A percentile compares a stretch with the other conserved stretches of the same genome.
These are phyloP conservation scores for Neofusicoccum laricinum DNA, from an alignment of 2,329 filamentous ascomycete genomes.

Conservation along the genomic window DNA sequence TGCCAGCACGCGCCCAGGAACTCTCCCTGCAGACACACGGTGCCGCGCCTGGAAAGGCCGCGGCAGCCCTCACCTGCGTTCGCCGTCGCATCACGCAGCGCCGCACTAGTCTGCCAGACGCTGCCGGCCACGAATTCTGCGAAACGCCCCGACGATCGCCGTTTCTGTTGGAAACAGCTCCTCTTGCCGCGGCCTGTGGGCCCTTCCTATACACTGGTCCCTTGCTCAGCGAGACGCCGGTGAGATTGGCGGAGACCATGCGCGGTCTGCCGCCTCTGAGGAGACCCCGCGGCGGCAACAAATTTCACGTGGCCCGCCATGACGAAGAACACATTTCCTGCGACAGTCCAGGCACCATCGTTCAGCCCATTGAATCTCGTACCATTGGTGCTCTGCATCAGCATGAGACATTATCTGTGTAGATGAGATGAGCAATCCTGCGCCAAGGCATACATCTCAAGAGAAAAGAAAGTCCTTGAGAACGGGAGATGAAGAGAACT, in stretches of 20 bases:
- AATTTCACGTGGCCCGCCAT: not conserved
- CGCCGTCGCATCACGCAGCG: not conserved
- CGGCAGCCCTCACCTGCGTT: not conserved
- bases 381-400: not conserved
- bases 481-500: conserved; percentile 88
- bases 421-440: not conserved
- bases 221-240: not conserved
- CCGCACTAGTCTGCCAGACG: not conserved
- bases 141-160: not conserved
- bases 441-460: conserved; percentile 16
- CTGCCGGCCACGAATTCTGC: conserved; percentile 4
- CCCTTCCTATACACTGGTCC: not conserved
- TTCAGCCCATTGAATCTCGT: not conserved
- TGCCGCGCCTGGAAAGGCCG: not conserved
- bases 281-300: not conserved
- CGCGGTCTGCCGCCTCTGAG: not conserved
- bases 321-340: not conserved
- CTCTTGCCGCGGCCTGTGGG: not conserved
- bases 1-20: not conserved
- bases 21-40: not conserved
- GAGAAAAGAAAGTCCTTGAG: conserved; percentile 86
- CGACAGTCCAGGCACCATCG: not conserved
- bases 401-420: conserved; percentile 8
- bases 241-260: no score
- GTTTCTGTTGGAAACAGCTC: not conserved